Evolutionary conservation across 2,329 filamentous ascomycete genomes (phyloP).

Genomic region (Colletotrichum lentis): DNA sequence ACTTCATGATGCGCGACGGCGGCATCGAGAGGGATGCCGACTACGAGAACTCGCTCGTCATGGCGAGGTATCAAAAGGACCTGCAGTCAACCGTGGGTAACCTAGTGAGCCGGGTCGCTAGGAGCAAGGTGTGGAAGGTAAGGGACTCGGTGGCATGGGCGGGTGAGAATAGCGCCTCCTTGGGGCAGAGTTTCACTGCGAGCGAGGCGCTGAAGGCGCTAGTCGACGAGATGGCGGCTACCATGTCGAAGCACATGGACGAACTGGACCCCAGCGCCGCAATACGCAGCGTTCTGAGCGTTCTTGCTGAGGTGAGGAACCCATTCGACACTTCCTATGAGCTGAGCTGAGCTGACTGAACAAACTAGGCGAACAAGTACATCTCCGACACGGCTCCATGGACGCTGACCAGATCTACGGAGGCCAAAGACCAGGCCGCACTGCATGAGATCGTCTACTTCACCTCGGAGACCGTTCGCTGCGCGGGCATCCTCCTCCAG

Average conservation of each 20-base stretch:
- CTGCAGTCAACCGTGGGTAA: slow-evolving; percentile 84
- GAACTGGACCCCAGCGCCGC: slow-evolving; percentile 70
- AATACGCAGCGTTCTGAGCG: slow-evolving; percentile 69
- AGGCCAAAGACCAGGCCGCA: slow-evolving; percentile 48
- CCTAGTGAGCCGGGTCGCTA: slow-evolving; percentile 74
- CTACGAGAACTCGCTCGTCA: slow-evolving; percentile 83
- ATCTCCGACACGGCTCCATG: slow-evolving; percentile 74
- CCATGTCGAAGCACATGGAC: slow-evolving; percentile 66
- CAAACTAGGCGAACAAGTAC: slow-evolving; percentile 51
- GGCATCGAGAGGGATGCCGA: slow-evolving; percentile 80
- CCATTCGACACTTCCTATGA: not conserved
- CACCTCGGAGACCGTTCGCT: slow-evolving; percentile 77
- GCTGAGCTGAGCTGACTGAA: slow-evolving; percentile 34
- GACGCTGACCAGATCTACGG: slow-evolving; percentile 58
- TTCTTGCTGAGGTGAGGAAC: slow-evolving; percentile 64
- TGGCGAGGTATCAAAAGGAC: slow-evolving; percentile 79
- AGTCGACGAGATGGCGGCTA: slow-evolving; percentile 38
- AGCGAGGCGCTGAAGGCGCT: slow-evolving; percentile 42
- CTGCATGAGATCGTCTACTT: slow-evolving; percentile 73
- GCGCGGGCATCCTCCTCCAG: slow-evolving; percentile 84
- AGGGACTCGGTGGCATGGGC: slow-evolving; percentile 59
- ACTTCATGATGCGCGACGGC: slow-evolving; percentile 84
- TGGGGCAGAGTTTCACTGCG: not conserved
- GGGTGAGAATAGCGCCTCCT: not conserved
- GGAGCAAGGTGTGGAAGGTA: slow-evolving; percentile 74